Conservation (phyloP, 2,329 filamentous ascomycete species). For the Ascochyta lentis region DNA sequence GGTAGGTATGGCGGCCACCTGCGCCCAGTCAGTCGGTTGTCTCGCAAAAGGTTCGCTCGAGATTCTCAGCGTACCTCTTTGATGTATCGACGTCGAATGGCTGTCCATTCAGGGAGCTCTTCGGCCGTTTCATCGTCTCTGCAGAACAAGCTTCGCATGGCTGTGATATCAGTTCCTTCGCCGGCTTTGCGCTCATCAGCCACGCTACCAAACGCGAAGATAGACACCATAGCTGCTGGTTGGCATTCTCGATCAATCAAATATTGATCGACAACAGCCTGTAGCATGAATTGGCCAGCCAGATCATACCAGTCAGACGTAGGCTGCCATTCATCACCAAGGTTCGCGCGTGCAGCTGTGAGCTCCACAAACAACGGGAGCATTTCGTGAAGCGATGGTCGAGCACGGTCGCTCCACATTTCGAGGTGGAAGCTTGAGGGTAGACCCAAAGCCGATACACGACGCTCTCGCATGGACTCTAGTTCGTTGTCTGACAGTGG, state of each 20-base stretch:
- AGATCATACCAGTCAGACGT: slow-evolving; percentile 55
- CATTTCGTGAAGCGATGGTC: slow-evolving; percentile 49
- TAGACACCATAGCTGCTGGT: slow-evolving; percentile 49
- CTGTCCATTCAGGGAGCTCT: slow-evolving; percentile 47
- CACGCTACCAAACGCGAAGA: slow-evolving; percentile 56
- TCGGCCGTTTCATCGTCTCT: slow-evolving; percentile 37
- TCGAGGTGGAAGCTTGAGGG: slow-evolving; percentile 26
- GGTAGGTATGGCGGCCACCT: not conserved
- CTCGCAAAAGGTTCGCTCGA: not conserved
- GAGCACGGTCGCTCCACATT: slow-evolving; percentile 44
- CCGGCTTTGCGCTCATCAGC: slow-evolving; percentile 24
- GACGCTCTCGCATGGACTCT: slow-evolving; percentile 30
- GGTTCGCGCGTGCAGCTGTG: slow-evolving; percentile 52
- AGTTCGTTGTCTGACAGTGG: slow-evolving; percentile 39
- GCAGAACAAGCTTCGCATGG: slow-evolving; percentile 46
- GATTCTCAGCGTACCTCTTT: slow-evolving; percentile 24
- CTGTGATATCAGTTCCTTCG: slow-evolving; percentile 37
- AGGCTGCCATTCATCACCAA: slow-evolving; percentile 43
- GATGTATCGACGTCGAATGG: slow-evolving; percentile 45
- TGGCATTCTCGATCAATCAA: slow-evolving; percentile 48
- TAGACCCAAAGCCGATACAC: slow-evolving; percentile 36
- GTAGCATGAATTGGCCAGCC: slow-evolving; percentile 57
- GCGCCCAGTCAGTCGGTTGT: slow-evolving; percentile 5
- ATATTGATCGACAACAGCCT: slow-evolving; percentile 59
- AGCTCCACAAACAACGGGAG: slow-evolving; percentile 58